Conservation (phyloP, 441 rosid genomes). For the Pelargonium exstipulatum region DNA sequence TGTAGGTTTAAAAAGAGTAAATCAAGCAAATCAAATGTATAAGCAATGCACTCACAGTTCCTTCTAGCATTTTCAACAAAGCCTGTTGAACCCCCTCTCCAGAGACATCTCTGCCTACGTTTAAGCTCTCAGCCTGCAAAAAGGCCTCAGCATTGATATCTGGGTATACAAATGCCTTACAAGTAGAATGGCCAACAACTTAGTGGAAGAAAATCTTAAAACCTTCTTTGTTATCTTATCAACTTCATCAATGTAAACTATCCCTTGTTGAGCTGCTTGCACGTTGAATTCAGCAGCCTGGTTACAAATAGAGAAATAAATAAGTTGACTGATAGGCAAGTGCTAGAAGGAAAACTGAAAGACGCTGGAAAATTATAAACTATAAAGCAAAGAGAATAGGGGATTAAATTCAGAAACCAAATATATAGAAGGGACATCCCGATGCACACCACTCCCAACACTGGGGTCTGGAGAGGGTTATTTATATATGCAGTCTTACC, state of each 20-base stretch:
- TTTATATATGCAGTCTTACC: no score
- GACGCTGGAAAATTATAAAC: not conserved
- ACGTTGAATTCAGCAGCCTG: conserved; percentile 88
- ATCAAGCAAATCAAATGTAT: not conserved
- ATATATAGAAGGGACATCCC: no score
- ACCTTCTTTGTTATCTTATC: conserved; percentile 96
- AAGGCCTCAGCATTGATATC: conserved; percentile 3
- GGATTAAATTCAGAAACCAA: not conserved
- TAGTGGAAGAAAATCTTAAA: conserved; percentile 4
- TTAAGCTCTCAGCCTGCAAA: conserved; percentile 88
- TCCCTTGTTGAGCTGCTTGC: conserved; percentile 95
- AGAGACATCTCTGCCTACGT: conserved; percentile 94
- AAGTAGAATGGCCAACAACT: not conserved
- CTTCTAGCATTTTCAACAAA: conserved; percentile 89
- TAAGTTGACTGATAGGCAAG: not conserved
- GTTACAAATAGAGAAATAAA: conserved; percentile 19
- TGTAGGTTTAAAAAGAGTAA: not conserved
- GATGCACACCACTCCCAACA: no score
- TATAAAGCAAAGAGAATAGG: not conserved
- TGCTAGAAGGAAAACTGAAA: not conserved
- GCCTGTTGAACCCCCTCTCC: conserved; percentile 99
- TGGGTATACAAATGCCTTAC: conserved; percentile 12
- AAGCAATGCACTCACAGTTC: conserved; percentile 63
- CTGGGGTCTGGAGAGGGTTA: no score
- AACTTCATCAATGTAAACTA: conserved; percentile 93